phyloP scores from a whole-genome alignment of 1,284 basidiomycete species.

The Trametes polyzona region DNA sequence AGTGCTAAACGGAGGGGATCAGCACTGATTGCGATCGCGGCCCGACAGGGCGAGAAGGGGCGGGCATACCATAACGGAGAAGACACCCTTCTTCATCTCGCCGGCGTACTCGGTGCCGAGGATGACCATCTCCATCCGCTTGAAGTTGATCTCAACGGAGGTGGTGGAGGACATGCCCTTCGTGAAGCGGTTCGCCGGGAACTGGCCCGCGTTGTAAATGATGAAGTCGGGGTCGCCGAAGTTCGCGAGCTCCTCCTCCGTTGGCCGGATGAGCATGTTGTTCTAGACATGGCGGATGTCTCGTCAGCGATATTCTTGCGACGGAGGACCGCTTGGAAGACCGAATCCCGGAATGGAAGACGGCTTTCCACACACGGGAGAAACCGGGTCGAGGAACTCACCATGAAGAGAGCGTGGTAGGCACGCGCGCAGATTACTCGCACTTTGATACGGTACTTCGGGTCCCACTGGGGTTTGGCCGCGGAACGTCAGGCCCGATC shows the following conservation, averaged over 20 bases:
- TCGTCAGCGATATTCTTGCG: constrained; percentile 19
- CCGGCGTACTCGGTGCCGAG: constrained; percentile 99
- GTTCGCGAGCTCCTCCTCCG: constrained; percentile 89
- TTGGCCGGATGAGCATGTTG: constrained; percentile 99
- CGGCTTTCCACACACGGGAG: constrained; percentile 8
- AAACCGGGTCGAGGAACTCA: constrained; percentile 41
- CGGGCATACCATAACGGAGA: constrained; percentile 89
- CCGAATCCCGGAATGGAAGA: constrained; percentile 6
- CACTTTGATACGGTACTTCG: constrained; percentile 99
- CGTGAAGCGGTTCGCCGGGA: constrained; percentile 99
- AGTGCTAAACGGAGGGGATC: constrained; percentile 63
- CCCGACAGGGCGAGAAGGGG: constrained; percentile 13
- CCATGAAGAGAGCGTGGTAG: constrained; percentile 99
- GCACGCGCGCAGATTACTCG: constrained; percentile 98
- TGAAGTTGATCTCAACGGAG: constrained; percentile 99
- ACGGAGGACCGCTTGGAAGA: constrained; percentile 16
- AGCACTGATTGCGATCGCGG: constrained; percentile 19
- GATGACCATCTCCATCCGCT: constrained; percentile 99
- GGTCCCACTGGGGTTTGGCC: constrained; percentile 78
- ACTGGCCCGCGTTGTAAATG: constrained; percentile 99
- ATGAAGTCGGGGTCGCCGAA: constrained; percentile 99
- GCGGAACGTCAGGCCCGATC: constrained; percentile 3
- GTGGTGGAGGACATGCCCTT: constrained; percentile 99
- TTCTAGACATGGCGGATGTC: constrained; percentile 56
- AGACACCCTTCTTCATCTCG: constrained; percentile 99